Conservation (phyloP, 2,329 filamentous ascomycete genomes). For the Phialocephala subalpina region DNA sequence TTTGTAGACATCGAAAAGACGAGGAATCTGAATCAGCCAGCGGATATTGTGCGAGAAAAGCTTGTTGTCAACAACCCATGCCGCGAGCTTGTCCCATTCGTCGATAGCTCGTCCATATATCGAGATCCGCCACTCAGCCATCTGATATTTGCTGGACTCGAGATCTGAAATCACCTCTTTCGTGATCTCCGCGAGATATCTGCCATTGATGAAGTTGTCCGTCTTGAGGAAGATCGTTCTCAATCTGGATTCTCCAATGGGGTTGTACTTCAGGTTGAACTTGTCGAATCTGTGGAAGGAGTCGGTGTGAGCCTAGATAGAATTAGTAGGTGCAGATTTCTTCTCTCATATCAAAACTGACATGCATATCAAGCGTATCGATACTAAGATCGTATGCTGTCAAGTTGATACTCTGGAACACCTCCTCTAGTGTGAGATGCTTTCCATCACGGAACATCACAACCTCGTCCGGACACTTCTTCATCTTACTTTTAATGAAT, state of each 20-base stretch:
- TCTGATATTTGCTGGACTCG: constrained; percentile 98
- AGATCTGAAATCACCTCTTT: constrained; percentile 97
- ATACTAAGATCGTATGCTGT: constrained; percentile 98
- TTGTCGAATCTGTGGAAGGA: constrained; percentile 99
- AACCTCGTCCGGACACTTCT: constrained; percentile 93
- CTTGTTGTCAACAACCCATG: constrained; percentile 98
- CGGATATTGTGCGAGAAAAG: constrained; percentile 97
- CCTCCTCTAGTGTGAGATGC: constrained; percentile 87
- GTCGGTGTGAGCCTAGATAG: constrained; percentile 83
- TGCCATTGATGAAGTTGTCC: constrained; percentile 95
- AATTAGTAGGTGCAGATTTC: constrained; percentile 30
- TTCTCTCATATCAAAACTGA: too few species aligned
- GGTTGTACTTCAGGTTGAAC: constrained; percentile 99
- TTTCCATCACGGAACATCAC: constrained; percentile 93
- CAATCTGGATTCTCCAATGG: constrained; percentile 91
- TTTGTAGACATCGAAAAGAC: constrained; percentile 96
- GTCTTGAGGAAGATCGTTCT: constrained; percentile 99
- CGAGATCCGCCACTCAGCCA: constrained; percentile 99
- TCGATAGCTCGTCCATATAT: constrained; percentile 92
- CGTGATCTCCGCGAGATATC: constrained; percentile 96
- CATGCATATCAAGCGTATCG: constrained; percentile 98
- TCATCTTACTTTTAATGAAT: constrained; percentile 99
- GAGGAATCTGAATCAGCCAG: constrained; percentile 95
- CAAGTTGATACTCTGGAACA: constrained; percentile 96
- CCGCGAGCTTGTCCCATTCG: constrained; percentile 97